phyloP scores from a whole-genome alignment of 1,139 yeast genomes.

The Yamadazyma sp. region DNA sequence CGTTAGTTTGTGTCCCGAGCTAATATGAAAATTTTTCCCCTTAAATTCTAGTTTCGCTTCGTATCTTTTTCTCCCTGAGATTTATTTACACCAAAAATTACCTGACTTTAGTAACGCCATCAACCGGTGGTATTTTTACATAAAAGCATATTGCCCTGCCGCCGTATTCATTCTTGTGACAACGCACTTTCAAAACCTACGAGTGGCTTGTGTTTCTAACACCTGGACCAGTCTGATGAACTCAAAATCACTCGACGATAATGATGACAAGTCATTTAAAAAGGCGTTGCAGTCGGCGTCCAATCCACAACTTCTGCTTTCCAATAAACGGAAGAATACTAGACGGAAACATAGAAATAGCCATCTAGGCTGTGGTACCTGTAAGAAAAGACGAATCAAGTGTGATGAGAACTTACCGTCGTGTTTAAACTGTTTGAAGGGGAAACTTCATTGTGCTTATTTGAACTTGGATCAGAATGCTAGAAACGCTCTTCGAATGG shows the following conservation, averaged over 20 bases:
- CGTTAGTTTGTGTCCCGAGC: constrained; percentile 1
- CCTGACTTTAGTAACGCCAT: neutral
- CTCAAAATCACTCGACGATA: constrained; percentile 3
- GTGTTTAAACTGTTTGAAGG: constrained; percentile 60
- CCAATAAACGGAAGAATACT: constrained; percentile 39
- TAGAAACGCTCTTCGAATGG: constrained; percentile 50
- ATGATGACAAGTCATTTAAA: constrained; percentile 17
- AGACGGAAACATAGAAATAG: constrained; percentile 65
- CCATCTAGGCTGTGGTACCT: constrained; percentile 64
- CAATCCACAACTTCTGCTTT: constrained; percentile 17
- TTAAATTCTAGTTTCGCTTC: constrained; percentile 1
- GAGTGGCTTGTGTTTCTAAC: neutral
- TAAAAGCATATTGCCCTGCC: no score
- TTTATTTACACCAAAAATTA: neutral
- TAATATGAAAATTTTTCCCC: neutral
- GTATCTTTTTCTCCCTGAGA: constrained; percentile 2
- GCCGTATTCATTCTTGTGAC: no score
- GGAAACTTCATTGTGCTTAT: constrained; percentile 57
- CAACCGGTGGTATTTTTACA: neutral
- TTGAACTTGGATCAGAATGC: constrained; percentile 51
- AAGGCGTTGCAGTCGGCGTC: constrained; percentile 18
- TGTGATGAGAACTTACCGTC: constrained; percentile 66
- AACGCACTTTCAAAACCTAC: no score
- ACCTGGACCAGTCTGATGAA: no score
- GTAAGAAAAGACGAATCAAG: constrained; percentile 64